Evolutionary conservation across 495 filamentous ascomycete genomes (phyloP), one percentile per base, ranked within the genome.

Genomic region (Glonium stellatum): DNA sequence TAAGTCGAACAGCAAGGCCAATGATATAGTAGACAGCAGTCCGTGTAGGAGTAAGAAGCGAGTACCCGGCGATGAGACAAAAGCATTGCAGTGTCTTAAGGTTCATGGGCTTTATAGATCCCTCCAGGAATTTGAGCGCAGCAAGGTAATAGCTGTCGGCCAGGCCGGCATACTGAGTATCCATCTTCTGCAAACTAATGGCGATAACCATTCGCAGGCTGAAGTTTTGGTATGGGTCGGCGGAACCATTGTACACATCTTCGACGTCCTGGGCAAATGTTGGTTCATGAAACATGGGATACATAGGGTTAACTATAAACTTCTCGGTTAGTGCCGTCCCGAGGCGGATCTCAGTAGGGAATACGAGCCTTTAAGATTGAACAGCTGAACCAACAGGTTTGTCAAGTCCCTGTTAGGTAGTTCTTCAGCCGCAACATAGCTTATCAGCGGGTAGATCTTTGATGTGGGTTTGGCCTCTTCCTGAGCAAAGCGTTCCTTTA

Each of bases 91-190:
- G 74, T 0, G 92, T 91, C 66, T 82, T 86, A 15, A 96, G 69
- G 67, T 96, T 87, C 79, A 92, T 95, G 13, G 83, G 81, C 58
- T 83, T 81, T 39, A 96, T 77, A 12, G 91, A 83, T 1, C 79
- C 80, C 65, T 96, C 89, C 48, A 96, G 80, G 62, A 83, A 87
- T 34, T 83, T 83, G 69, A 96, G 80, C 11, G 92, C 92, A 13
- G 89, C 87, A 4, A 95, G 80, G 67, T 95, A 97, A 73, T 91
- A 96, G 65, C 87, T 88, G 71, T 97, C 91, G 35, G 92, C 92
- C 37, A 96, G 78, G 47, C 88, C 88, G 37, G 89, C 88, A 70
- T 88, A 96, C 49, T 82, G 81, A 1, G 82, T 76, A 68, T 89
- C 88, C 63, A 95, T 76, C 70, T 90, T 95, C 69, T 96, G 91